These are phyloP conservation scores for Huntiella bhutanensis DNA, from an alignment of 2,329 filamentous ascomycete species.

Conservation along the genomic window DNA sequence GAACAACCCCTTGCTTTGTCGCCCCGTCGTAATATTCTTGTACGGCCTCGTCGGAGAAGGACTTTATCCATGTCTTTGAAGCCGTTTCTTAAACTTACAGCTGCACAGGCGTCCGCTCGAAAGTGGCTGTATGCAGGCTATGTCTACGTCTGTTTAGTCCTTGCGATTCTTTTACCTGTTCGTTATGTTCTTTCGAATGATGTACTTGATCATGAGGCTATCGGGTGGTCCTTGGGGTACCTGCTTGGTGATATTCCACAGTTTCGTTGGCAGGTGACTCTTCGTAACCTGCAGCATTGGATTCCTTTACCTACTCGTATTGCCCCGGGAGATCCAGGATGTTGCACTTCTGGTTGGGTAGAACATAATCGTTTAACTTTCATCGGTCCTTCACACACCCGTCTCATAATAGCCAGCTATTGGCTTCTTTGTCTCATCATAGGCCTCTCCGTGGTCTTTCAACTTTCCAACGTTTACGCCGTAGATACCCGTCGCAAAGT, in stretches of 20 bases:
- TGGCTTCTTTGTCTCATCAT: slow-evolving; percentile 49
- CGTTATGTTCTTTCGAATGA: slow-evolving; percentile 46
- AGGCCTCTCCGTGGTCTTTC: slow-evolving; percentile 58
- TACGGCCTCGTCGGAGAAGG: slow-evolving; percentile 36
- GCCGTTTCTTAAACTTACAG: slow-evolving; percentile 63
- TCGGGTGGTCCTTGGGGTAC: slow-evolving; percentile 87
- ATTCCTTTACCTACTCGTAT: slow-evolving; percentile 44
- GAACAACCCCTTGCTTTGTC: neutral
- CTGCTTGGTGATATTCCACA: slow-evolving; percentile 58
- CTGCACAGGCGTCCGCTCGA: slow-evolving; percentile 52
- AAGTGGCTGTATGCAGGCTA: slow-evolving; percentile 75
- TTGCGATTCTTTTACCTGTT: slow-evolving; percentile 51
- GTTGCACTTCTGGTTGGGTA: slow-evolving; percentile 37
- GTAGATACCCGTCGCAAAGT: slow-evolving; percentile 93
- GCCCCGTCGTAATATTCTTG: neutral
- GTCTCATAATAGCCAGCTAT: slow-evolving; percentile 59
- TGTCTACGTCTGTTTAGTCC: slow-evolving; percentile 49
- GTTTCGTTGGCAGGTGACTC: slow-evolving; percentile 54
- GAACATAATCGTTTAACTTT: slow-evolving; percentile 43
- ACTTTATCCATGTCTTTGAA: slow-evolving; percentile 44
- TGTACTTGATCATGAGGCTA: slow-evolving; percentile 61
- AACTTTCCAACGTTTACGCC: slow-evolving; percentile 58
- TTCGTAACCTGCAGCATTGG: slow-evolving; percentile 53
- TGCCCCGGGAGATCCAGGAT: slow-evolving; percentile 13
- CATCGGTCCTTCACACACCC: slow-evolving; percentile 60